Base-by-base conservation (phyloP, 2,329 filamentous ascomycete species). In the Aureobasidium uvarum region DNA sequence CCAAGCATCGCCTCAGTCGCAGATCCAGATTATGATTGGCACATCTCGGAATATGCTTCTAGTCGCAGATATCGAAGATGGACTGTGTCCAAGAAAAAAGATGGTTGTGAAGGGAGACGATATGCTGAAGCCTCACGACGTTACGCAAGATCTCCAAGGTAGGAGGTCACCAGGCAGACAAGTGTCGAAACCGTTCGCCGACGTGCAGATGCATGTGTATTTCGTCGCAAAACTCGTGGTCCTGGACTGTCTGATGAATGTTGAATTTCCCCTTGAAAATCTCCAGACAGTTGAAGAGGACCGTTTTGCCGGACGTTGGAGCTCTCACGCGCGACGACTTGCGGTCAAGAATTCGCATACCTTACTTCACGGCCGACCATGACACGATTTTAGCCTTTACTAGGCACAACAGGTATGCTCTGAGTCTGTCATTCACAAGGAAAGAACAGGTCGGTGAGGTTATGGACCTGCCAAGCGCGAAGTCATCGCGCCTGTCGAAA, bases 1-100 rank as follows among this genome's bases (percentile, higher is more conserved):
- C 58, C 58, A 51, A 62, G 58, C 58, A 50, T 51, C 58, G 33
- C 58, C 23, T 48, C 45, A 62, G 20, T 13, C 36, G 45, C 13
- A 41, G 33, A 62, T 50, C 23, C 56, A 14, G 23, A 20, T 51
- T 48, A 8, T 31, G 3, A 60, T 59, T 60, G 41, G 56, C 43
- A 31, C 38, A 60, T 48, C 18, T 48, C 20, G 25, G 10, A 38
- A 14, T 13, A 43, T 33, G 20, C 33, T 58, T 39, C 18, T 58
- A 23, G 39, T 23, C 39, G 39, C 39, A 25, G 25, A 38, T 45
- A 45, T 23, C 23, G 10, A 33, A 43, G n/a, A 43, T 58, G 33
- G 36, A 20, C 41, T 55, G 33, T 41, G 20, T 55, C 4, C 13
- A 28, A 28, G 20, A 14, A 18, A 7, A 20, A 45, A 58, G 3